A percentile compares a stretch with the other conserved stretches of the same genome.
These are phyloP conservation scores for Isochrysis galbana DNA, from an alignment of 78 protist genomes.

Conservation along the genomic window DNA sequence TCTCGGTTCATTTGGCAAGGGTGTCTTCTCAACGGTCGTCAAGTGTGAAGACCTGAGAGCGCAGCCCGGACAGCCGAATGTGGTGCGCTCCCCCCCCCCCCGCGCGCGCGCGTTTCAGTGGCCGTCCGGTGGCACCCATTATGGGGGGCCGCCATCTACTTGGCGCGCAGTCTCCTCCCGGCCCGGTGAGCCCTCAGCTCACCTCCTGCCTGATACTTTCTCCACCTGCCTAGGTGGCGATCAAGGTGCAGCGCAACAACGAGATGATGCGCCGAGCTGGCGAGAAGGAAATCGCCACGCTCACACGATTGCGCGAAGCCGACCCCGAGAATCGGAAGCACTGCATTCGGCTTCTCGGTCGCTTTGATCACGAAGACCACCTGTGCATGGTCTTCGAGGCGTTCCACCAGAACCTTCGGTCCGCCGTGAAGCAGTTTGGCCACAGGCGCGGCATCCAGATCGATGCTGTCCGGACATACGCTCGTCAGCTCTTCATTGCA, in stretches of 20 bases:
- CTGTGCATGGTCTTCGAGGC: slow-evolving; percentile 89
- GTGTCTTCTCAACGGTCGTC: slow-evolving; percentile 87
- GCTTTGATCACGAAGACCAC: slow-evolving; percentile 74
- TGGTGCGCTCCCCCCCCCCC: too few species aligned
- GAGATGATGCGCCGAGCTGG: slow-evolving; percentile 76
- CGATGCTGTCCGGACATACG: slow-evolving; percentile 76
- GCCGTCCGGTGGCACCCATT: too few species aligned
- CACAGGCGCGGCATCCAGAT: slow-evolving; percentile 71
- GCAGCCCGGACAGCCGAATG: too few species aligned
- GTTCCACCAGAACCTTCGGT: slow-evolving; percentile 79
- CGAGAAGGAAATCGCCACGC: slow-evolving; percentile 63
- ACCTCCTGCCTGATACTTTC: not conserved
- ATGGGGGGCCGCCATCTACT: too few species aligned
- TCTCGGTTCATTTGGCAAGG: slow-evolving; percentile 66
- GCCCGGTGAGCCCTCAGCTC: too few species aligned
- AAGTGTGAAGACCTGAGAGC: slow-evolving; percentile 38
- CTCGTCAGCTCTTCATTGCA: slow-evolving; percentile 77
- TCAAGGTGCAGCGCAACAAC: slow-evolving; percentile 82
- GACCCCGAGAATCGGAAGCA: slow-evolving; percentile 60
- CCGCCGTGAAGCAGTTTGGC: slow-evolving; percentile 72
- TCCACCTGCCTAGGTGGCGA: slow-evolving; percentile 72
- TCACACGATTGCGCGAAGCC: slow-evolving; percentile 37
- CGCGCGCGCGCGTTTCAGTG: too few species aligned
- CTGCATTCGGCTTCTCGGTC: slow-evolving; percentile 61
- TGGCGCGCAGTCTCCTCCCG: too few species aligned